phyloP scores from a whole-genome alignment of 2,329 filamentous ascomycete species.

The Aspergillus melleus region DNA sequence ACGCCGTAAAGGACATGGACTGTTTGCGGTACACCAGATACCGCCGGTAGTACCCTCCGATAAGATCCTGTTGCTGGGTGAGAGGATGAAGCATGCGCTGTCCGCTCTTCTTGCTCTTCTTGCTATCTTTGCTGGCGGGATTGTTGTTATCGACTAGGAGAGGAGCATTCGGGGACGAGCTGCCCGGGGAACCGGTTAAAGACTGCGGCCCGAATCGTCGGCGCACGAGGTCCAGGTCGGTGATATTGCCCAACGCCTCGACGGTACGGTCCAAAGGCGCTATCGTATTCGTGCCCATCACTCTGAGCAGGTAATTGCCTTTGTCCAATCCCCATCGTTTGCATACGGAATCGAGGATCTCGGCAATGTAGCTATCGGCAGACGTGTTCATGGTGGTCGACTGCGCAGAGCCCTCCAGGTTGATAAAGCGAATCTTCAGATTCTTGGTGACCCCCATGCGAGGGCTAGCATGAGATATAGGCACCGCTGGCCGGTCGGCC shows the following conservation, averaged over 20 bases:
- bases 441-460: constrained; percentile 60
- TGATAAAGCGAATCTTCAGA: constrained; percentile 61
- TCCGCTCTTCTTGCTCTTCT: constrained; percentile 45
- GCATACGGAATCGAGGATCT: constrained; percentile 64
- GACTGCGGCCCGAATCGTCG: constrained; percentile 62
- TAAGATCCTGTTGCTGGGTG: constrained; percentile 49
- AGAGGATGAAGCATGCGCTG: constrained; percentile 47
- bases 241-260: constrained; percentile 61
- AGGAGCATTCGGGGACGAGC: constrained; percentile 64
- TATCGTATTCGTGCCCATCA: constrained; percentile 62
- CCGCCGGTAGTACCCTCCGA: constrained; percentile 57
- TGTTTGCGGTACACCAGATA: constrained; percentile 66
- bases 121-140: constrained; percentile 26
- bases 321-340: constrained; percentile 65
- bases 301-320: constrained; percentile 62
- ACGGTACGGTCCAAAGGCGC: constrained; percentile 65
- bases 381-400: constrained; percentile 58
- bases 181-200: constrained; percentile 59
- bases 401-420: constrained; percentile 57
- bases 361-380: constrained; percentile 67
- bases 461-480: constrained; percentile 49
- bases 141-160: constrained; percentile 51
- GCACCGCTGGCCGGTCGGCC: constrained; percentile 47
- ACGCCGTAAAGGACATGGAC: constrained; percentile 63
- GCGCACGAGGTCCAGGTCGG: constrained; percentile 62